phyloP scores from a whole-genome alignment of 331 rosid genomes.

The Malus hybrid region DNA sequence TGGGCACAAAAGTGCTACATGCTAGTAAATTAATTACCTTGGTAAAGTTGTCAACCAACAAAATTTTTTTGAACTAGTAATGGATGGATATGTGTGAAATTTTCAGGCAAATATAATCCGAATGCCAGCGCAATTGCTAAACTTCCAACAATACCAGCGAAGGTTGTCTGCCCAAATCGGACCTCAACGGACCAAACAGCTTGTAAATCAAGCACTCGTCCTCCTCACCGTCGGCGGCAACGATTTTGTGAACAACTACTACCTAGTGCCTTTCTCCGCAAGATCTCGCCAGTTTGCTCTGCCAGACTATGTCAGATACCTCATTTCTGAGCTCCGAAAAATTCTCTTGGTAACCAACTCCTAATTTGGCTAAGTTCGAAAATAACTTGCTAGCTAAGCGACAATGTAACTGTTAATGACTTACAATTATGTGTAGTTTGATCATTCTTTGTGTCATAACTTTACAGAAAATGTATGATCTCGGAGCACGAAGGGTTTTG shows the following conservation, averaged over 20 bases:
- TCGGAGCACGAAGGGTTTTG: constrained; percentile 60
- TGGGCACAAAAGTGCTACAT: too few species aligned
- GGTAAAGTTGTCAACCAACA: too few species aligned
- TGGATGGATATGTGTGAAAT: not conserved
- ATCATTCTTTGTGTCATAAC: too few species aligned
- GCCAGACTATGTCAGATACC: constrained; percentile 53
- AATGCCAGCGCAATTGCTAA: constrained; percentile 56
- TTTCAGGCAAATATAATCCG: constrained; percentile 62
- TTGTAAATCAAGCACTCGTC: constrained; percentile 54
- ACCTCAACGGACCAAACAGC: constrained; percentile 14
- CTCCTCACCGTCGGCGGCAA: constrained; percentile 77
- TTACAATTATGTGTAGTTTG: too few species aligned
- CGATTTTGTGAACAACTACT: constrained; percentile 83
- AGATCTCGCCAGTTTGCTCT: constrained; percentile 65
- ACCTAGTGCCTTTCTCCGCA: constrained; percentile 65
- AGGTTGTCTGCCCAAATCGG: constrained; percentile 40
- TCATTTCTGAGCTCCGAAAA: constrained; percentile 54
- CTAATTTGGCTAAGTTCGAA: too few species aligned
- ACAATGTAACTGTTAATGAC: too few species aligned
- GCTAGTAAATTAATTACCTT: too few species aligned
- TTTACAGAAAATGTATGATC: constrained; percentile 45
- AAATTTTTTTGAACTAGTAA: not conserved
- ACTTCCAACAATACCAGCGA: constrained; percentile 55
- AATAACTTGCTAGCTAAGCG: too few species aligned
- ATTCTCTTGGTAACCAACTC: constrained; percentile 39